Conservation (phyloP, 441 rosid species). For the Capsella rubella region DNA sequence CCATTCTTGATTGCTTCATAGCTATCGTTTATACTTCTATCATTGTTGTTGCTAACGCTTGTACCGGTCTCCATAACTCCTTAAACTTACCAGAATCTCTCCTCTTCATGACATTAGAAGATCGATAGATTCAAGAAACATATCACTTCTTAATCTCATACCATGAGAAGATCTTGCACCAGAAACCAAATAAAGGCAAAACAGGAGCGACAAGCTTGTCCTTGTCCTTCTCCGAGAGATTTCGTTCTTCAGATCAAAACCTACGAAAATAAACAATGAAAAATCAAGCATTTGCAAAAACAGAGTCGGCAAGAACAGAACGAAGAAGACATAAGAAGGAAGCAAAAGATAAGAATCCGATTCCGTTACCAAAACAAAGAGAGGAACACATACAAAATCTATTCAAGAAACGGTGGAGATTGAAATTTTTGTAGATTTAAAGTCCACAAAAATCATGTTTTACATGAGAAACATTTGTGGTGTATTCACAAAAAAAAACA, state of each 20-base stretch:
- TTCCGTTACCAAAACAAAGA: slow-evolving; percentile 6
- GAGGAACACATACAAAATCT: slow-evolving; percentile 25
- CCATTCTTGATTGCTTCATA: slow-evolving; percentile 51
- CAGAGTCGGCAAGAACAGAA: slow-evolving; percentile 27
- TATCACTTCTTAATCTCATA: slow-evolving; percentile 15
- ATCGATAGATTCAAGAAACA: slow-evolving; percentile 24
- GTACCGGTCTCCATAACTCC: slow-evolving; percentile 68
- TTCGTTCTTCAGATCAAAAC: slow-evolving; percentile 32
- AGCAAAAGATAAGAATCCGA: slow-evolving; percentile 40
- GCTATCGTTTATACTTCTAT: slow-evolving; percentile 47
- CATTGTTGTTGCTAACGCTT: slow-evolving; percentile 40
- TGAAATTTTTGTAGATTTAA: neutral
- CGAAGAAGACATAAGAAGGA: slow-evolving; percentile 33
- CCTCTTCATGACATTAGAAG: slow-evolving; percentile 55
- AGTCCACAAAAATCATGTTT: slow-evolving; percentile 16
- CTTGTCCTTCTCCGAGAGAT: slow-evolving; percentile 3
- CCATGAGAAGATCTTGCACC: slow-evolving; percentile 10
- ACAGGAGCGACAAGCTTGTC: slow-evolving; percentile 5
- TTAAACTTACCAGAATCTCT: slow-evolving; percentile 39
- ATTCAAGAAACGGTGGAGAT: slow-evolving; percentile 7
- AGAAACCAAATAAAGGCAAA: slow-evolving; percentile 4
- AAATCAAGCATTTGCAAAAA: slow-evolving; percentile 22
- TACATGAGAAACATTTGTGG: slow-evolving; percentile 36
- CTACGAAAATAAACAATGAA: slow-evolving; percentile 31
- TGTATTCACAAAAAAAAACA: neutral